A percentile compares a stretch with the other conserved stretches of the same genome.
phyloP scores from a whole-genome alignment of 2,329 filamentous ascomycete genomes.

The Cladosporium sphaerospermum region DNA sequence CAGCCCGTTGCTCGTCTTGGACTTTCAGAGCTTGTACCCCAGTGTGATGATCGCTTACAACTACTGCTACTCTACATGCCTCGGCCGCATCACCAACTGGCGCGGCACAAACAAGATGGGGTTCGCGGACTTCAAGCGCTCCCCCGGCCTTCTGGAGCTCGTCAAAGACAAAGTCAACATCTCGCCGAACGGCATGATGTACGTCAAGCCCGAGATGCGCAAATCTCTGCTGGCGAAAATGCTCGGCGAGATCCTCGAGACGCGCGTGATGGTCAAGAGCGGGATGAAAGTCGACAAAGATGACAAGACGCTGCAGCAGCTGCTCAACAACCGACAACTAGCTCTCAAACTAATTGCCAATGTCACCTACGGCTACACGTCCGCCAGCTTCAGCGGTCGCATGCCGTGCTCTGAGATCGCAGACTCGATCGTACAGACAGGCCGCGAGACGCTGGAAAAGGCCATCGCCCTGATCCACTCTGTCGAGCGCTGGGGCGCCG shows the following conservation, averaged over 20 bases:
- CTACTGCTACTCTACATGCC: slow-evolving; percentile 94
- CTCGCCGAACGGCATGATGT: slow-evolving; percentile 95
- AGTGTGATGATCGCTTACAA: slow-evolving; percentile 99
- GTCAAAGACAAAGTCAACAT: slow-evolving; percentile 85
- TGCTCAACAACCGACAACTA: slow-evolving; percentile 88
- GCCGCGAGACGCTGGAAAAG: slow-evolving; percentile 86
- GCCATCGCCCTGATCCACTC: slow-evolving; percentile 91
- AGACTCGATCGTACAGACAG: slow-evolving; percentile 95
- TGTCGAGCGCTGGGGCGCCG: slow-evolving; percentile 78
- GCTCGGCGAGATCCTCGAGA: slow-evolving; percentile 92
- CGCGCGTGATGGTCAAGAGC: slow-evolving; percentile 93
- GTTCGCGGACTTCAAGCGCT: slow-evolving; percentile 77
- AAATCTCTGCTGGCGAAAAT: slow-evolving; percentile 93
- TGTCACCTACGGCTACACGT: slow-evolving; percentile 96
- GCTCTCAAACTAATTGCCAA: slow-evolving; percentile 97
- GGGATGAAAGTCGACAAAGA: slow-evolving; percentile 93
- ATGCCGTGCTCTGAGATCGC: slow-evolving; percentile 99
- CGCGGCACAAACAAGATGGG: slow-evolving; percentile 93
- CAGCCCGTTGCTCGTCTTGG: slow-evolving; percentile 80
- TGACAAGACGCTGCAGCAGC: slow-evolving; percentile 74
- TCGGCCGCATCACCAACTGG: slow-evolving; percentile 81
- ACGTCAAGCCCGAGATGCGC: slow-evolving; percentile 74
- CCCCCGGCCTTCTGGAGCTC: slow-evolving; percentile 67
- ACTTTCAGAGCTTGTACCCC: slow-evolving; percentile 94
- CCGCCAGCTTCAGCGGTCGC: slow-evolving; percentile 88